Percentiles rank a stretch among this genome's conserved stretches.
Evolutionary conservation across 2,329 filamentous ascomycete species (phyloP).

Genomic region (Neofusicoccum cordaticola): DNA sequence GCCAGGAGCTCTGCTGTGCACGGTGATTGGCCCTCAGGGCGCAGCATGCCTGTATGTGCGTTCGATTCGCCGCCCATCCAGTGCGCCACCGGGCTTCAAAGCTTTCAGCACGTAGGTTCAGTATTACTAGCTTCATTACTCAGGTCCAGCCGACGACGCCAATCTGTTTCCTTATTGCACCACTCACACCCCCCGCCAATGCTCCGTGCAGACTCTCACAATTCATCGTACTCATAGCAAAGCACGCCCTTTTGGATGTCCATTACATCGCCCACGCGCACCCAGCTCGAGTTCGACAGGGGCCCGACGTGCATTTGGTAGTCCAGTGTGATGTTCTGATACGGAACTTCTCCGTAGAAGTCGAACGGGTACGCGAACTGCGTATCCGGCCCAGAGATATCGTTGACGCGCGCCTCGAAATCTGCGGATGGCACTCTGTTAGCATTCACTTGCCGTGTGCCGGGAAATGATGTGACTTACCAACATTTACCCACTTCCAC

Average conservation of each 20-base stretch:
- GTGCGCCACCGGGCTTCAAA: no score
- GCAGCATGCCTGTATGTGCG: no score
- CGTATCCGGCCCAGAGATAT: slow-evolving; percentile 20
- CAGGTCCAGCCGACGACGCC: background rate
- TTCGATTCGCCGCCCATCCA: no score
- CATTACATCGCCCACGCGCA: slow-evolving; percentile 14
- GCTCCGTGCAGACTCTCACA: background rate
- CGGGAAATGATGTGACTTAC: background rate
- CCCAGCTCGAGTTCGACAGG: slow-evolving; percentile 4
- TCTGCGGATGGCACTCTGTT: slow-evolving; percentile 26
- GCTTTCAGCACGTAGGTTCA: no score
- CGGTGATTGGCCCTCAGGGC: background rate
- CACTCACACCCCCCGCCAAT: no score
- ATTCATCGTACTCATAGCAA: slow-evolving; percentile 17
- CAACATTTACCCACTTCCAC: slow-evolving; percentile 51
- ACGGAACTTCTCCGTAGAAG: slow-evolving; percentile 4
- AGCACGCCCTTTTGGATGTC: slow-evolving; percentile 13
- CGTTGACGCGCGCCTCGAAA: slow-evolving; percentile 28
- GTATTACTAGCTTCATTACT: background rate
- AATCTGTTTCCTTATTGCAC: no score
- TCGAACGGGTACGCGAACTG: slow-evolving; percentile 15
- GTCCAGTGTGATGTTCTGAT: slow-evolving; percentile 13
- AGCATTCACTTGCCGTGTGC: background rate
- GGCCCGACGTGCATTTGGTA: slow-evolving; percentile 15
- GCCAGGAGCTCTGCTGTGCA: background rate